Base-by-base conservation (phyloP, 2,329 filamentous ascomycete species). In the Ascochyta koolunga region DNA sequence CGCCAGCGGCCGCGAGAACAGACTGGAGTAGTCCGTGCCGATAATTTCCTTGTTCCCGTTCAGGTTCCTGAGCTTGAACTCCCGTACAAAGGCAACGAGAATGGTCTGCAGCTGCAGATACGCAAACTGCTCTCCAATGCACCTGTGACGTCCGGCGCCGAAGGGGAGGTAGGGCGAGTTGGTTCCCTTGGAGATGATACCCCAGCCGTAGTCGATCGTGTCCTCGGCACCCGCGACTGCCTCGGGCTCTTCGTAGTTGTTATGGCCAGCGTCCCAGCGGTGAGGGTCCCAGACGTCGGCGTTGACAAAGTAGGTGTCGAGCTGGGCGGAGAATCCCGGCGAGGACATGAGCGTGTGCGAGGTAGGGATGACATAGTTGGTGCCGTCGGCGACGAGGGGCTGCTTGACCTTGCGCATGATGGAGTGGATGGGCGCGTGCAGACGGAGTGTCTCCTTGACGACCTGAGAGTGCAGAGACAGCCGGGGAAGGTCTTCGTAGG, bases 61-160 rank as follows among this genome's bases (percentile, higher is more conserved):
- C 2, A 86, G 74, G 66, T 91, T 96, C 69, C 83, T 82, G 73
- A 96, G 85, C 79, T 91, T 93, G 80, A 96, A 90, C 47, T 86
- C 74, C 43, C 91, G 84, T 35, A 96, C 89, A 61, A 93, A 79
- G 54, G 86, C 87, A 44, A 88, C 91, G 11, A 88, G 80, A 62
- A 98, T 96, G 38, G 91, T 92, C 72, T 93, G 89, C 59, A 98
- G 81, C 78, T 98, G 93, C 53, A 96, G 83, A 73, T 96, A 96
- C 64, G 93, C 93, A 75, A 97, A 98, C 70, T 96, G 91, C 82
- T 98, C 93, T 62, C 93, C 93, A 70, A 98, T 97, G 78, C 93
- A 98, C 62, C 93, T 84, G 78, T 98, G 93, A 64, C 93, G 83
- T 36, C 93, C 93, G 25, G 93, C 93, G 54, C 93, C 93, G 71